These are phyloP conservation scores for Favolaschia claudopus DNA, from an alignment of 768 basidiomycete species.

Conservation along the genomic window DNA sequence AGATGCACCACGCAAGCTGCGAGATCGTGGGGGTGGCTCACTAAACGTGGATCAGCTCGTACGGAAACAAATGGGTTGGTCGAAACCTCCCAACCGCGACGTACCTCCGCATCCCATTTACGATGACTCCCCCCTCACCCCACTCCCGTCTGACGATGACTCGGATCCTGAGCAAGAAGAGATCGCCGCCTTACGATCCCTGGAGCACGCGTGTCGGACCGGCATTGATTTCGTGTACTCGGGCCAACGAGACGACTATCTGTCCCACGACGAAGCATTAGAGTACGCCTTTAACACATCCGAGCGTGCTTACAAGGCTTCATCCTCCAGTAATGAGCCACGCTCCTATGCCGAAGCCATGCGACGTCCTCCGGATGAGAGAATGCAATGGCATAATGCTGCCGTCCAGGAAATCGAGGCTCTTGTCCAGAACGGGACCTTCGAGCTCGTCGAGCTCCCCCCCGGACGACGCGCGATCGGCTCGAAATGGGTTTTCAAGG, in stretches of 20 bases:
- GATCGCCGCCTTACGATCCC: not conserved
- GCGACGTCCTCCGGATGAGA: constrained; percentile 15
- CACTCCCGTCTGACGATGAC: not conserved
- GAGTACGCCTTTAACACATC: constrained; percentile 1
- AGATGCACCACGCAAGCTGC: not conserved
- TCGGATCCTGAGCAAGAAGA: not conserved
- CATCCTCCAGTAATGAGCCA: constrained; percentile 23
- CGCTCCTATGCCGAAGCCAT: constrained; percentile 30
- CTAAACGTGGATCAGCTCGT: not conserved
- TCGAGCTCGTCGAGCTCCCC: constrained; percentile 43
- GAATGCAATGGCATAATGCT: constrained; percentile 34
- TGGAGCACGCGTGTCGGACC: not conserved
- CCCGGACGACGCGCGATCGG: constrained; percentile 29
- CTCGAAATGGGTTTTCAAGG: constrained; percentile 26
- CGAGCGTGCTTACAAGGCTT: not conserved
- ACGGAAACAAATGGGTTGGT: not conserved
- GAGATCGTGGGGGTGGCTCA: not conserved
- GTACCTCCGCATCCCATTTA: not conserved
- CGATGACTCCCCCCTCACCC: not conserved
- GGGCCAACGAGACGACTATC: not conserved
- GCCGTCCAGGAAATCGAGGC: constrained; percentile 36
- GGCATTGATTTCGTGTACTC: not conserved
- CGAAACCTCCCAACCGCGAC: not conserved
- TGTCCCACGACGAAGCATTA: not conserved
- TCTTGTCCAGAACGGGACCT: constrained; percentile 38